These are phyloP conservation scores for Daldinia bambusicola DNA, from an alignment of 495 filamentous ascomycete genomes.

Conservation along the genomic window DNA sequence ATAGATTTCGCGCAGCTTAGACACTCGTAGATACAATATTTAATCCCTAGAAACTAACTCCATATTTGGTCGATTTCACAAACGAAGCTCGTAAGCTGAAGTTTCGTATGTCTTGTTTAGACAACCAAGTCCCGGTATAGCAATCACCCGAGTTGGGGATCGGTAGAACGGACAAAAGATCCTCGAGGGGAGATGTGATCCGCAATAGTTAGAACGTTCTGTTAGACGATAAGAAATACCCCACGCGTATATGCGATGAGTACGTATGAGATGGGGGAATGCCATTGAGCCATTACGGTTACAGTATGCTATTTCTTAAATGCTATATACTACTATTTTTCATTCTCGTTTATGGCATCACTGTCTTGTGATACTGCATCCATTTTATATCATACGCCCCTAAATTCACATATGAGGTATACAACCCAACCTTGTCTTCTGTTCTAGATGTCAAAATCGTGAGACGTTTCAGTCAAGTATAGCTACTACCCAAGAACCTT, in stretches of 20 bases:
- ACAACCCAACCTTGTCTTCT: background rate
- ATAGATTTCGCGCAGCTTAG: slow-evolving; percentile 30
- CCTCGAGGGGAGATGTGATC: slow-evolving; percentile 20
- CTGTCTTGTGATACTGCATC: background rate
- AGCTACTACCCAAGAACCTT: background rate
- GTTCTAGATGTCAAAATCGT: background rate
- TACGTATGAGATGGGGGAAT: slow-evolving; percentile 1
- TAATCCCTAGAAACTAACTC: slow-evolving; percentile 11
- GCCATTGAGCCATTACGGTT: background rate
- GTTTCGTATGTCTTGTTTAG: slow-evolving; percentile 13
- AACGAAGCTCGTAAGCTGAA: slow-evolving; percentile 21
- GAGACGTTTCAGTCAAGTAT: background rate
- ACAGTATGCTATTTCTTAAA: background rate
- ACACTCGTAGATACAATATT: background rate
- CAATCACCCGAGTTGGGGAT: slow-evolving; percentile 36
- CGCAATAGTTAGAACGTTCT: slow-evolving; percentile 14
- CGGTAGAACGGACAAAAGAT: slow-evolving; percentile 26
- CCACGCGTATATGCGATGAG: slow-evolving; percentile 12
- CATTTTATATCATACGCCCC: background rate
- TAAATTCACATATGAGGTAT: background rate
- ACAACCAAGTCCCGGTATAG: slow-evolving; percentile 36
- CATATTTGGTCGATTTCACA: slow-evolving; percentile 7
- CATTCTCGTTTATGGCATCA: background rate
- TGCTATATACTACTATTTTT: slow-evolving; percentile 1
- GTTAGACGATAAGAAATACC: slow-evolving; percentile 26